Percentiles rank a stretch among this genome's conserved stretches.
Evolutionary conservation across 2,329 filamentous ascomycete species (phyloP).

Genomic region (Dothistroma pini): DNA sequence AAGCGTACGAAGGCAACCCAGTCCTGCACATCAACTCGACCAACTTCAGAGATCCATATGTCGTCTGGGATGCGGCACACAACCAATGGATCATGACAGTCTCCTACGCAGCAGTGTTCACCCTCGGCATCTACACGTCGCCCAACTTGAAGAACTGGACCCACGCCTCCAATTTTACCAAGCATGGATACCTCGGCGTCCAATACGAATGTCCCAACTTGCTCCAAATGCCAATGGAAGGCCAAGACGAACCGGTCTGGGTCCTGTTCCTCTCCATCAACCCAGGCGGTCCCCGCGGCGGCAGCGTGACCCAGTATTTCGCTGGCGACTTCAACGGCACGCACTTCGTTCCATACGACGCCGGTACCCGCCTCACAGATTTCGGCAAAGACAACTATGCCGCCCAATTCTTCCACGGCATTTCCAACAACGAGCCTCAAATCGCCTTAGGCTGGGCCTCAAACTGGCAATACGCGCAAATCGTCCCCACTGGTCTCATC

Average conservation of each 20-base stretch:
- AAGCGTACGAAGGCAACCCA: constrained; percentile 57
- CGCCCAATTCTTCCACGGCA: constrained; percentile 53
- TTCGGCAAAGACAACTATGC: constrained; percentile 52
- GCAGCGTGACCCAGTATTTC: constrained; percentile 55
- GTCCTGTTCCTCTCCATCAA: constrained; percentile 54
- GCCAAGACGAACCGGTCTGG: constrained; percentile 40
- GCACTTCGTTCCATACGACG: constrained; percentile 51
- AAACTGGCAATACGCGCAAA: constrained; percentile 56
- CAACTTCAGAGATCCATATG: constrained; percentile 64
- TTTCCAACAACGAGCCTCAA: constrained; percentile 39
- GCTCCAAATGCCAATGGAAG: constrained; percentile 52
- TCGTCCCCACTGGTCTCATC: constrained; percentile 51
- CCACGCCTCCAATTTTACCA: constrained; percentile 56
- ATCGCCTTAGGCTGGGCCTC: constrained; percentile 56
- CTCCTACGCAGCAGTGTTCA: constrained; percentile 52
- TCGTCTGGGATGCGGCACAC: constrained; percentile 53
- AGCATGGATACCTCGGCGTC: constrained; percentile 50
- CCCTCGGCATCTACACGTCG: constrained; percentile 60
- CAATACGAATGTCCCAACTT: constrained; percentile 65
- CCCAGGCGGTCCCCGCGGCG: constrained; percentile 55
- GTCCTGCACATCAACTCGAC: constrained; percentile 54
- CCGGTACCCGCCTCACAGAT: constrained; percentile 30
- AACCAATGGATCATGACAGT: constrained; percentile 57
- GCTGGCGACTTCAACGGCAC: constrained; percentile 62
- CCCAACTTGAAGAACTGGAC: constrained; percentile 58